Evolutionary conservation across 2,329 filamentous ascomycete genomes (phyloP), one percentile per base, ranked within the genome.

Genomic region (Scytalidium lignicola): DNA sequence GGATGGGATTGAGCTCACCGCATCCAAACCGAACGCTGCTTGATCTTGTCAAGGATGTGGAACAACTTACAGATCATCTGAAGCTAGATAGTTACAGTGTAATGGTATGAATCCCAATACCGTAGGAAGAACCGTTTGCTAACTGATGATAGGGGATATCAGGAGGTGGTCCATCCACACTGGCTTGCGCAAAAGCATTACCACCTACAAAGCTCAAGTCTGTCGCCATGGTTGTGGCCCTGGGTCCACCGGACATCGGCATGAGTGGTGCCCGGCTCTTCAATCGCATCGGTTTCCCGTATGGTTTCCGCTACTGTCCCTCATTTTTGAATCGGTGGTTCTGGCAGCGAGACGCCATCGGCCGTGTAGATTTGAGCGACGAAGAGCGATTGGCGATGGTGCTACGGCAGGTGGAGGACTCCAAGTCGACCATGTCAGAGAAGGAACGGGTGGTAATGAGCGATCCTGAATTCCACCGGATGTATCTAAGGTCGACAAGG

Each of bases 131-230:
- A n/a, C n/a, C n/a, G n/a, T n/a, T n/a, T n/a, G n/a, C n/a, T n/a
- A n/a, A n/a, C n/a, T n/a, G n/a, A n/a, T n/a, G n/a, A n/a, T n/a
- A n/a, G n/a, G n/a, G n/a, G n/a, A n/a, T 37, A 37, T 73, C 69
- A 0, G 74, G 72, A 6, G 74, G 74, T 18, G 69, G 70, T 0
- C 70, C 73, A 0, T 76, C 72, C 56, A 67, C 68, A 2, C 56
- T 76, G 12, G 73, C 73, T 15, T 77, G 73, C 54, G 65, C 72
- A 10, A 60, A 65, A 40, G 51, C 53, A 8, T 52, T 75, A 39
- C 50, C 43, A 23, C n/a, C 17, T 22, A 41, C 41, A 23, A 49
- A 48, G 32, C 48, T 52, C 15, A 41, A 43, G n/a, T n/a, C 7
- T 20, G 51, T 52, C 17, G 28, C 47, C 3, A 50, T 52, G 15